Evolutionary conservation across 2,329 filamentous ascomycete species (phyloP).

Genomic region (Ophiostoma ulmi): DNA sequence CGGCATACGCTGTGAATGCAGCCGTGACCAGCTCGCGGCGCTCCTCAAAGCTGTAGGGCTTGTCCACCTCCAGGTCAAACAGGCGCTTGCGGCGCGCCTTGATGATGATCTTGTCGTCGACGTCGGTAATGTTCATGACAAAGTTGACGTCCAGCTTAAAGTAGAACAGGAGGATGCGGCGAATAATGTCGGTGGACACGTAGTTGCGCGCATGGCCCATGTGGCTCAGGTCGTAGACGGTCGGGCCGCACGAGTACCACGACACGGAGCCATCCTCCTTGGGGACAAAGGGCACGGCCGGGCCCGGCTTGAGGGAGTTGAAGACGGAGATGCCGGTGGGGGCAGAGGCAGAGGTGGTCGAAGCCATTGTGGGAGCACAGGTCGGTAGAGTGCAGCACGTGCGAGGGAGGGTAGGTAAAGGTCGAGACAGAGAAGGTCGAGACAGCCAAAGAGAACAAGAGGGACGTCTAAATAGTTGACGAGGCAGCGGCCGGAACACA

Average conservation of each 20-base stretch:
- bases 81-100: conserved; percentile 31
- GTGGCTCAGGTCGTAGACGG: conserved; percentile 67
- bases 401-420: background rate
- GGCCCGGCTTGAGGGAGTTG: conserved; percentile 70
- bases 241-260: conserved; percentile 31
- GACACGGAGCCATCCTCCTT: conserved; percentile 27
- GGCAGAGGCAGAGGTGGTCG: background rate
- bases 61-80: conserved; percentile 28
- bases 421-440: background rate
- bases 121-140: conserved; percentile 73
- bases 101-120: conserved; percentile 53
- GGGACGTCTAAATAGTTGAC: background rate
- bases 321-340: conserved; percentile 56
- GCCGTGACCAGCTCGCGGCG: conserved; percentile 25
- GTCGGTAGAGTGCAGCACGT: background rate
- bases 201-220: conserved; percentile 72
- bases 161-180: conserved; percentile 64
- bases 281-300: conserved; percentile 48
- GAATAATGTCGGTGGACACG: conserved; percentile 69
- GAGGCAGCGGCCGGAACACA: conserved; percentile 12
- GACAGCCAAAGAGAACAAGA: background rate
- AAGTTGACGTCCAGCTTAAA: conserved; percentile 66
- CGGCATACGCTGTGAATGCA: conserved; percentile 29
- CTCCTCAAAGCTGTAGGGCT: conserved; percentile 26
- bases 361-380: background rate